Evolutionary conservation across 2,329 filamentous ascomycete species (phyloP).

Genomic region (Diaporthe citri): DNA sequence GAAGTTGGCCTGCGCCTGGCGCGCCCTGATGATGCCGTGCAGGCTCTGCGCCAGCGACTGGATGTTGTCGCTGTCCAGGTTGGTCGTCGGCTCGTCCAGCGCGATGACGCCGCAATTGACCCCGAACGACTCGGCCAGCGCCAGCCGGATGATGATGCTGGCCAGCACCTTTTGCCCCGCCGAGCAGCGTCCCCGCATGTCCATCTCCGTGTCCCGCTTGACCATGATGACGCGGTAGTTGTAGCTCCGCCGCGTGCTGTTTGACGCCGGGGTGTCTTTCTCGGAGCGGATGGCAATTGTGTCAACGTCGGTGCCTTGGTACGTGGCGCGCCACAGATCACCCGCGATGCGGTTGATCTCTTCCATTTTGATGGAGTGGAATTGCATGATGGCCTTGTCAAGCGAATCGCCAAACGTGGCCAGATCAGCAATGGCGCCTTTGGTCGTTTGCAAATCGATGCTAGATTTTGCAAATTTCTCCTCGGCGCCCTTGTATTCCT

Average conservation of each 20-base stretch:
- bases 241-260: conserved; percentile 81
- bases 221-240: conserved; percentile 99
- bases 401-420: conserved; percentile 85
- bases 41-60: conserved; percentile 86
- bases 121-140: conserved; percentile 95
- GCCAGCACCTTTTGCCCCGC: conserved; percentile 97
- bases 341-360: conserved; percentile 96
- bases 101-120: conserved; percentile 96
- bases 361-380: conserved; percentile 96
- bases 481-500: conserved; percentile 87
- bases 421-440: conserved; percentile 92
- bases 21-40: conserved; percentile 86
- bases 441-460: conserved; percentile 91
- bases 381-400: conserved; percentile 97
- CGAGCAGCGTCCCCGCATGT: conserved; percentile 98
- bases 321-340: conserved; percentile 97
- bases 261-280: conserved; percentile 71
- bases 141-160: conserved; percentile 96
- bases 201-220: conserved; percentile 97
- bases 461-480: conserved; percentile 86
- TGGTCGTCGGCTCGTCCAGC: conserved; percentile 97
- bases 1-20: conserved; percentile 91
- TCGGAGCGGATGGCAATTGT: conserved; percentile 96
- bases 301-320: conserved; percentile 97
- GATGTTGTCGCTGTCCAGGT: conserved; percentile 96